Evolutionary conservation across 176 grass and related monocot genomes (phyloP).

Genomic region (Hsuehochloa calcarea): DNA sequence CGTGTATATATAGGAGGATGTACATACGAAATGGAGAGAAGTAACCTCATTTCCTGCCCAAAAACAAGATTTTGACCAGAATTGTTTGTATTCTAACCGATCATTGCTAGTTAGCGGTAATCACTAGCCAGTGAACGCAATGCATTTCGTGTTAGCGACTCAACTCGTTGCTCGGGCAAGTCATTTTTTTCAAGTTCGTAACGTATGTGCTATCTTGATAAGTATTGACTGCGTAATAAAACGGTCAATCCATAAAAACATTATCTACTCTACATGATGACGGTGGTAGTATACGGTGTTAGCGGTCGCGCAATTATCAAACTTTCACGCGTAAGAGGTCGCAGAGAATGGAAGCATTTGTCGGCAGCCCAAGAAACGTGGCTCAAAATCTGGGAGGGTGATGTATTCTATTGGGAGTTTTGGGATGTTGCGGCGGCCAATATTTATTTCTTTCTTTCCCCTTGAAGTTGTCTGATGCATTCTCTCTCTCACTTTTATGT

Average conservation of each 20-base stretch:
- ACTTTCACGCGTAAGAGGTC: background rate
- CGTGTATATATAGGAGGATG: background rate
- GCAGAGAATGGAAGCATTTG: conserved; percentile 13
- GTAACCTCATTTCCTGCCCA: conserved; percentile 26
- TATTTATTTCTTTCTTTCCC: background rate
- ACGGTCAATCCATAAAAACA: background rate
- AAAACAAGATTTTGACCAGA: conserved; percentile 28
- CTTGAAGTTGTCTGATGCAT: background rate
- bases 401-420: background rate
- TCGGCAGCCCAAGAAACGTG: conserved; percentile 30
- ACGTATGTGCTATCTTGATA: background rate
- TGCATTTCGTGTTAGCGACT: conserved; percentile 13
- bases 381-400: conserved; percentile 31
- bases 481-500: no score
- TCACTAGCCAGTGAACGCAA: background rate
- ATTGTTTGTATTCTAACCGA: background rate
- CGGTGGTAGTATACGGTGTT: no score
- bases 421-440: background rate
- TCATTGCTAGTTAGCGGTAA: background rate
- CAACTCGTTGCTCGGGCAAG: conserved; percentile 21
- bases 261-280: background rate
- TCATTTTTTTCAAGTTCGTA: background rate
- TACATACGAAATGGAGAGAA: background rate
- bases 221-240: background rate
- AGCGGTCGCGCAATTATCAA: background rate